phyloP scores from a whole-genome alignment of 352 stramenopile species.

The Globisporangium recalcitrans region DNA sequence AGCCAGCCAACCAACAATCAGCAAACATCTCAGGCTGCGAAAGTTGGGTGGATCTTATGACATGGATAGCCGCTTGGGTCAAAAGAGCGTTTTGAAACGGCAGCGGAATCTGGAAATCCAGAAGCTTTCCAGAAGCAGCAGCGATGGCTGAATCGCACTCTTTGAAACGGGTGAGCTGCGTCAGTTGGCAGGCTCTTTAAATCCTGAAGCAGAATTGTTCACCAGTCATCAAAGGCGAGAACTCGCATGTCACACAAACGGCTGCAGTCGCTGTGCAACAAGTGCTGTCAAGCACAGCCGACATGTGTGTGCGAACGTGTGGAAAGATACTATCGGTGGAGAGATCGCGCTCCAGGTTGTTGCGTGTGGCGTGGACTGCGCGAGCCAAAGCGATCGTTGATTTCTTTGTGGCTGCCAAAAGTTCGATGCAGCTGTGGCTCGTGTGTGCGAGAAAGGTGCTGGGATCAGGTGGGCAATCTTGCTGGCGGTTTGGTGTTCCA shows the following conservation, averaged over 20 bases:
- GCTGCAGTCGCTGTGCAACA: no score
- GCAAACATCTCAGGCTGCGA: neutral
- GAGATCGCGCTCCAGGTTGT: no score
- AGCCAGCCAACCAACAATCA: neutral
- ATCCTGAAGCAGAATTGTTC: no score
- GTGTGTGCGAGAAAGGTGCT: neutral
- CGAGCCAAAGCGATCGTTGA: neutral
- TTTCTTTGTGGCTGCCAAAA: neutral
- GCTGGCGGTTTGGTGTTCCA: neutral
- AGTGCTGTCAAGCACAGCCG: no score
- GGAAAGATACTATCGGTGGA: no score
- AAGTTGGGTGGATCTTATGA: neutral
- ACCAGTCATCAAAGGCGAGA: no score
- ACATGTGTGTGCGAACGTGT: no score
- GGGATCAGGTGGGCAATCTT: neutral
- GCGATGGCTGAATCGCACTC: neutral
- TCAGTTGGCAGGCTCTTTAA: neutral
- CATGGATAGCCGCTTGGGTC: no score
- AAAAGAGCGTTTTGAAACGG: neutral
- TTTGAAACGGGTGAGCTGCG: no score
- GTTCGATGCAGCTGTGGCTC: neutral
- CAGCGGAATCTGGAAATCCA: neutral
- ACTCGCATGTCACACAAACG: no score
- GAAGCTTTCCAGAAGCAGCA: neutral
- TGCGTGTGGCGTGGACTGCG: neutral